Base-by-base conservation (phyloP, 129 eudicot species). In the Flaveria sonorensis region DNA sequence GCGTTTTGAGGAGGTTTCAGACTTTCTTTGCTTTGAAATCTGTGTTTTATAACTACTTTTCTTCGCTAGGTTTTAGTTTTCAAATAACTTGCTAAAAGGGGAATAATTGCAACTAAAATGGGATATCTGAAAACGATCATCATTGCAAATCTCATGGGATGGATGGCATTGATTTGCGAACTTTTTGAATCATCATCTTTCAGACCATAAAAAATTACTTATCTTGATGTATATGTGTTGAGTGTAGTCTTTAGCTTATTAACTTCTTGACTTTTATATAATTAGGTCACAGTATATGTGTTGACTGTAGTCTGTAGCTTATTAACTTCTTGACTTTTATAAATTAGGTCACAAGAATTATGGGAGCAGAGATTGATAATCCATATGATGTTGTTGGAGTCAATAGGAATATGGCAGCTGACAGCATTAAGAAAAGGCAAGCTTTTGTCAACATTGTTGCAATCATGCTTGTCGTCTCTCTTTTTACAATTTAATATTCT, bases 1-100 rank as follows among this genome's bases (percentile, higher is more conserved):
- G 83, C 99, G 97, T 72, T 94, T 94, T 85, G 99, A 94, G 83
- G 99, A 94, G 99, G 99, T 93, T 55, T 8, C 51, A 60, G 11
- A 47, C 72, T 57, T 47, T 68, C 56, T 76, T 78, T 78, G 32
- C 20, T 67, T 57, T 77, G 10, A 68, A 68, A 52, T 24, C 57
- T 14, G 55, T 68, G 51, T 39, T 16, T 66, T 57, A 32, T 11
- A n/a, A 10, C 30, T 57, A 56, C 32, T 78, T 77, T 4, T 77
- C 68, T 40, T 68, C 46, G 4, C 12, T 67, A 23, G 21, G 50
- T 56, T 68, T 11, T 61, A 65, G 3, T 59, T 28, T 20, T 63
- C 2, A 63, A 63, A 5, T 15, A 68, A 42, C 26, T 24, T 39
- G 43, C 15, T 53, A 16, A 56, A 43, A 42, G 10, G 61, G 39